Conservation (phyloP, 768 basidiomycete species). For the Macrolepiota fuliginosa region DNA sequence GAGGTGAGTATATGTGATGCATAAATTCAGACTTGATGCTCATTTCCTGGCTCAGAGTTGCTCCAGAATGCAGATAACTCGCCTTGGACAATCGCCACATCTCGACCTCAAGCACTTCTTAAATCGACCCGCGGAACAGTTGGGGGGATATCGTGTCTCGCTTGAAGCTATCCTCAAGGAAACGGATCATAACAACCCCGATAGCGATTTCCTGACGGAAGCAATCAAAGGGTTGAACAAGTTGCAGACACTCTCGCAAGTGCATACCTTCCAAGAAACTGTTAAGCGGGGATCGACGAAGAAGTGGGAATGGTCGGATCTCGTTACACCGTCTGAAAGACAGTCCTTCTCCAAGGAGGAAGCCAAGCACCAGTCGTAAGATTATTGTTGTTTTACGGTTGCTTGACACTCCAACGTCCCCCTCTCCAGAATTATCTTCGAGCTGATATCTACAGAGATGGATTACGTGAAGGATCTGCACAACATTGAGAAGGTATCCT, state of each 20-base stretch:
- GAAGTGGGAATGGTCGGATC: conserved; percentile 90
- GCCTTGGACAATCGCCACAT: conserved; percentile 36
- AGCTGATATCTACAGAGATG: conserved; percentile 96
- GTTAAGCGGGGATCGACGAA: conserved; percentile 79
- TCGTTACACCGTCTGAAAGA: conserved; percentile 42
- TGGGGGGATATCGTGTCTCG: conserved; percentile 81
- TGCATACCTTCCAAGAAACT: conserved; percentile 87
- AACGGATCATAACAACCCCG: conserved; percentile 77
- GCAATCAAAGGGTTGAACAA: conserved; percentile 84
- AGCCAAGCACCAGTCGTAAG: conserved; percentile 71
- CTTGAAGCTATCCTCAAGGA: conserved; percentile 85
- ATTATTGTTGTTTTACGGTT: not conserved
- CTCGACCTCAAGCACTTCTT: conserved; percentile 78
- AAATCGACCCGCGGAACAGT: conserved; percentile 74
- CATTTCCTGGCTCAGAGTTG: conserved; percentile 33
- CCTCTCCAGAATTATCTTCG: conserved; percentile 75
- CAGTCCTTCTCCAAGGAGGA: conserved; percentile 16
- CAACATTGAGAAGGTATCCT: conserved; percentile 54
- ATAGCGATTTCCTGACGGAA: conserved; percentile 78
- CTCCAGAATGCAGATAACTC: conserved; percentile 38
- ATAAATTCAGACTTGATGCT: not conserved
- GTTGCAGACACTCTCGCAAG: conserved; percentile 75
- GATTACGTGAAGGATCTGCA: conserved; percentile 93
- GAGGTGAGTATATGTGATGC: conserved; percentile 50
- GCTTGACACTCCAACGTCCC: not conserved